Conservation (phyloP, 192 early-diverging fungal species). For the Backusella australiensis region DNA sequence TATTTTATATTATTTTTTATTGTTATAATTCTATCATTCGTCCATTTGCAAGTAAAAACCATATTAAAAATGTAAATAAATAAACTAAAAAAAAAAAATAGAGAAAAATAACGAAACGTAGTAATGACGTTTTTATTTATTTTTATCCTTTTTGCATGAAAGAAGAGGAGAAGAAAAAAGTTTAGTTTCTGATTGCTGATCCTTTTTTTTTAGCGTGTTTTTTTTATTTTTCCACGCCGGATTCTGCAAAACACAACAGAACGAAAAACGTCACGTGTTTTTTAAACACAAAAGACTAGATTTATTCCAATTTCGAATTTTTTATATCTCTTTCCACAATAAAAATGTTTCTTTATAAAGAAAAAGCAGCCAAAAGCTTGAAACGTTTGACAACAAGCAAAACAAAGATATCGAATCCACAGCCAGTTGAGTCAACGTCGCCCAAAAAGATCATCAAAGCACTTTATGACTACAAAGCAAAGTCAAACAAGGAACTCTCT, state of each 20-base stretch:
- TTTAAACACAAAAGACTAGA: not conserved
- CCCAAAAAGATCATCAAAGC: constrained; percentile 79
- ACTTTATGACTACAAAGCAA: constrained; percentile 65
- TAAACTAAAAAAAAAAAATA: not conserved
- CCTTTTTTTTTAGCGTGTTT: too few species aligned
- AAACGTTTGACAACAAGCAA: not conserved
- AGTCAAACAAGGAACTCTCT: constrained; percentile 58
- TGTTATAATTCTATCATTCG: not conserved
- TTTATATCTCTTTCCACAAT: not conserved
- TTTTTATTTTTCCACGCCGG: too few species aligned
- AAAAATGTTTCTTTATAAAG: constrained; percentile 10
- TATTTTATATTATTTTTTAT: not conserved
- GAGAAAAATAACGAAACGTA: not conserved
- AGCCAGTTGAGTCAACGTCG: not conserved
- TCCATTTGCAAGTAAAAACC: not conserved
- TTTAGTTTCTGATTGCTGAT: not conserved
- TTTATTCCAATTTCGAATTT: not conserved
- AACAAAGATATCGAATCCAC: constrained; percentile 2
- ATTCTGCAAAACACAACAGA: too few species aligned
- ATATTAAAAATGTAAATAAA: constrained; percentile 1
- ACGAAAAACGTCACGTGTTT: not conserved
- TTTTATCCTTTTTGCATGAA: not conserved
- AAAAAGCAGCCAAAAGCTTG: constrained; percentile 2
- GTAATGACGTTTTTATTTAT: not conserved
- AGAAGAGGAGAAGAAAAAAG: not conserved